phyloP scores from a whole-genome alignment of 1,284 basidiomycete genomes.

The Malassezia sympodialis region DNA sequence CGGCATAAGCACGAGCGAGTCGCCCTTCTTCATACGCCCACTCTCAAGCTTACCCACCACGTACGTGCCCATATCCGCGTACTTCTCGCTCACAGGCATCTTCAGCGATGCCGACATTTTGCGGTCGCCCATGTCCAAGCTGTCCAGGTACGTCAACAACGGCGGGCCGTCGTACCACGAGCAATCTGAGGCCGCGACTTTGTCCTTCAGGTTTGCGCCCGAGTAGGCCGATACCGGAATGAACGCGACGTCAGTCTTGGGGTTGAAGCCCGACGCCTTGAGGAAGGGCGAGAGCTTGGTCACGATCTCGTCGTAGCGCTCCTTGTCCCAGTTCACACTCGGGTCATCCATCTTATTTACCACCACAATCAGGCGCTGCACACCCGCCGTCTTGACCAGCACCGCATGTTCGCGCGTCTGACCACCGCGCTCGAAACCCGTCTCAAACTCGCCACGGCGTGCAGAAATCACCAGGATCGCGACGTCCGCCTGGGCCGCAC shows the following conservation, averaged over 20 bases:
- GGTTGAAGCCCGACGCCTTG: conserved; percentile 40
- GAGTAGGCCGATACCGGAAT: conserved; percentile 45
- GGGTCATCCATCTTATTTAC: conserved; percentile 49
- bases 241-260: conserved; percentile 45
- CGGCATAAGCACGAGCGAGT: conserved; percentile 40
- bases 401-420: conserved; percentile 48
- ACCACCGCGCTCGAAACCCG: conserved; percentile 45
- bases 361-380: conserved; percentile 45
- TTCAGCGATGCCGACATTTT: conserved; percentile 44
- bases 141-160: conserved; percentile 39
- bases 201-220: conserved; percentile 47
- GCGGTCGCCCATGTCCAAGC: conserved; percentile 39
- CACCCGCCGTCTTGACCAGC: conserved; percentile 47
- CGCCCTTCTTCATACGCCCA: conserved; percentile 42
- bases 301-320: conserved; percentile 43
- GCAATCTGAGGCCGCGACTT: conserved; percentile 32
- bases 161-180: conserved; percentile 41
- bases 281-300: conserved; percentile 44
- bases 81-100: conserved; percentile 48
- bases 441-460: conserved; percentile 46
- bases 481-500: conserved; percentile 46
- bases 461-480: conserved; percentile 47
- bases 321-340: conserved; percentile 43
- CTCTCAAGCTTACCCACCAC: conserved; percentile 47
- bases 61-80: conserved; percentile 47